Base-by-base conservation (phyloP, 257 asterid genomes). In the Solanum medicagineum region DNA sequence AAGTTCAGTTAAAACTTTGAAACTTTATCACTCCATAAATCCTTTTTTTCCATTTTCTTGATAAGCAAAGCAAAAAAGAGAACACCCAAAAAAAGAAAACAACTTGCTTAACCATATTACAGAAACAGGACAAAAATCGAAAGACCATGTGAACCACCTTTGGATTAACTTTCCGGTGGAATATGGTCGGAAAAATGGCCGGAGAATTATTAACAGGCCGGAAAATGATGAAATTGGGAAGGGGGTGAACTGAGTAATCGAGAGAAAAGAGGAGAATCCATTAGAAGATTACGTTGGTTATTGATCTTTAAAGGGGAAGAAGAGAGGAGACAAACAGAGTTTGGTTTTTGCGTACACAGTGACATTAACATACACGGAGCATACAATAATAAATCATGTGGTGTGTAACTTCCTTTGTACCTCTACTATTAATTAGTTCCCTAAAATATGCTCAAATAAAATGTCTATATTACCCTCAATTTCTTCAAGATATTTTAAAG, bases 251-350 rank as follows among this genome's bases (percentile, higher is more conserved):
- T 84, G 89, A 87, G 89, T 83, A 17, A 65, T 36, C 51, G 88
- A 90, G 91, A 88, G 84, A 85, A 86, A 40, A 81, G 47, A 71
- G 69, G 85, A 83, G 89, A 86, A 89, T 86, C 88, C 85, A 81
- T 93, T 93, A 90, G 85, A 57, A 40, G 63, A 81, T 80, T 84
- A 80, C 40, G 85, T 81, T 15, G 84, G 84, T 88, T 47, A 83
- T 36, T 84, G 86, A 57, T 90, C 85, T 87, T 84, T 74, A 87
- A 24, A 88, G 59, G 66, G 54, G 83, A 32, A 91, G 89, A 90
- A 91, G 87, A 90, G 89, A 91, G 87, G 87, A 90, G 91, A 90
- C 85, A 87, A 89, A 75, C 20, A 68, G 77, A 65, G 65, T 77
- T 80, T 53, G 80, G 66, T 80, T 49, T 24, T 24, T 60, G 22